Base-by-base conservation (phyloP, 495 filamentous ascomycete species). In the Talaromyces stipitatus region DNA sequence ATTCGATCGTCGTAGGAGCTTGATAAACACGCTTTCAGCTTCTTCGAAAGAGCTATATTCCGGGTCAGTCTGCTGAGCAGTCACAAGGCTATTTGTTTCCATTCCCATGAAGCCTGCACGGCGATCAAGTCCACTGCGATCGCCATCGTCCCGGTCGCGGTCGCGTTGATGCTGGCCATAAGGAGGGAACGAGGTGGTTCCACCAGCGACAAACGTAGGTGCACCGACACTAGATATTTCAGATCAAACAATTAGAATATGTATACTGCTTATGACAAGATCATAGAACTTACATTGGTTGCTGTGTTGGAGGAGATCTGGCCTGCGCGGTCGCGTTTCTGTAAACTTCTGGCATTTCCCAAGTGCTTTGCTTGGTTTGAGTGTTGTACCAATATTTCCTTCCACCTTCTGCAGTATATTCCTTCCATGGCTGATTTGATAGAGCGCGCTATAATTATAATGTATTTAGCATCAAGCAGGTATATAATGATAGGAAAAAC, bases 301-400 rank as follows among this genome's bases (percentile, higher is more conserved):
- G 60, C 10, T 77, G 65, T 54, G 78, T 72, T 16, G 68, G 69
- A 41, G 77, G 60, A 43, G 77, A 72, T 29, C 68, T 80, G 67
- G 58, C 79, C 72, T 72, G 82, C 65, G 87, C 74, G 68, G 85
- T 71, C 64, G 89, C 79, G 68, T 82, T 70, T 63, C 88, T 90
- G 75, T 91, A 92, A 54, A 79, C 85, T 46, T 90, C 87, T 54
- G 92, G 92, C 81, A 96, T 95, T 57, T 91, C 87, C 94, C 94
- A 98, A 50, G 88, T 88, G 70, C 89, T 97, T 72, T 90, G 81
- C 75, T 94, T 92, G 33, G 84, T 92, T 66, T 96, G 87, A 2
- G 84, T 88, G 68, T 97, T 90, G 68, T 89, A 84, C 91, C 92
- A 98, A 67, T 98, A 98, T 65, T 92, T 90, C 61, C 86, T 82